A percentile compares a stretch with the other conserved stretches of the same genome.
Evolutionary conservation across 768 basidiomycete species (phyloP).

Genomic region (Trametes maxima): DNA sequence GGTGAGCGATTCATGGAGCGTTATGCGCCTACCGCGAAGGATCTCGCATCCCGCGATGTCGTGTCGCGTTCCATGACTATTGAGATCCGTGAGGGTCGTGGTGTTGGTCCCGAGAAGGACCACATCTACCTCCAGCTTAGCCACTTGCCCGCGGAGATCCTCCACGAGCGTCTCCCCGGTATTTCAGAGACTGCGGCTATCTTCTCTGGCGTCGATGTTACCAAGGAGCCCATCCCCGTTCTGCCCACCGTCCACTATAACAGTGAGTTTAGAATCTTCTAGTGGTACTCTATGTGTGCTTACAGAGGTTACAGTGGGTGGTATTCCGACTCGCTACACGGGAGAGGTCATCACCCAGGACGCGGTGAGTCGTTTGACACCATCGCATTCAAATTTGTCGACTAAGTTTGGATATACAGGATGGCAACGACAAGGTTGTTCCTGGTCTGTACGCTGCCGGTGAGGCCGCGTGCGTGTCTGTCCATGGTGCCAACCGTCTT

Average conservation of each 20-base stretch:
- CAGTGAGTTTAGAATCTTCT: slow-evolving; percentile 56
- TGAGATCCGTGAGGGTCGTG: slow-evolving; percentile 98
- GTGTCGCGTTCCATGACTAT: slow-evolving; percentile 99
- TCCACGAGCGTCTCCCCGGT: slow-evolving; percentile 96
- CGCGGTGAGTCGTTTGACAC: slow-evolving; percentile 40
- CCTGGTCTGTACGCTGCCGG: slow-evolving; percentile 98
- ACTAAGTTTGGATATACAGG: slow-evolving; percentile 32
- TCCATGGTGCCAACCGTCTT: slow-evolving; percentile 98
- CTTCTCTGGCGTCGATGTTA: slow-evolving; percentile 98
- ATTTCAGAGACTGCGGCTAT: slow-evolving; percentile 99
- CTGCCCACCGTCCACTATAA: slow-evolving; percentile 99
- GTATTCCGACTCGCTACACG: slow-evolving; percentile 98
- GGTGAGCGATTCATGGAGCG: slow-evolving; percentile 99
- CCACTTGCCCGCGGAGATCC: slow-evolving; percentile 93
- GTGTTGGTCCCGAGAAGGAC: slow-evolving; percentile 98
- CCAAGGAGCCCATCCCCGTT: slow-evolving; percentile 99
- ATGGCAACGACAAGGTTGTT: slow-evolving; percentile 92
- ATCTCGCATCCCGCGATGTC: slow-evolving; percentile 98
- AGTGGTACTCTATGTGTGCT: slow-evolving; percentile 9
- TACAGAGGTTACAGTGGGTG: slow-evolving; percentile 73
- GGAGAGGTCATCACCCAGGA: slow-evolving; percentile 94
- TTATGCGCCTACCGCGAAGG: slow-evolving; percentile 98
- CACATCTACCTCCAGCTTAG: slow-evolving; percentile 96
- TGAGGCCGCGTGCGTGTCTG: slow-evolving; percentile 98
- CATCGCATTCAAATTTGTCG: not conserved